Evolutionary conservation across 2,329 filamentous ascomycete genomes (phyloP).

Genomic region (Penicillium sp.): DNA sequence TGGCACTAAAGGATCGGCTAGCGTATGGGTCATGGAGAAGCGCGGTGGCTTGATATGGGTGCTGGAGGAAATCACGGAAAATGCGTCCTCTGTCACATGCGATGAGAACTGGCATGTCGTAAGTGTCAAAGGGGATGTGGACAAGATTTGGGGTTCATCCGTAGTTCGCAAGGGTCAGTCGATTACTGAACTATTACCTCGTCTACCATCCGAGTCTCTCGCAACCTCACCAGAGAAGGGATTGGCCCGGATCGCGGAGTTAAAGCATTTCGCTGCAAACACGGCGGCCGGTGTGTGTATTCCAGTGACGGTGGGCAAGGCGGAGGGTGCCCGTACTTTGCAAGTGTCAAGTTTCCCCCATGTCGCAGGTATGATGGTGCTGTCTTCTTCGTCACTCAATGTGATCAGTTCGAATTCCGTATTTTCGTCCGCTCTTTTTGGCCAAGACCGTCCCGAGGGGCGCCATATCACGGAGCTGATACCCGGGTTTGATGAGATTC

Average conservation of each 20-base stretch:
- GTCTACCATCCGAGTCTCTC: constrained; percentile 72
- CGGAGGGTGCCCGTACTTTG: constrained; percentile 68
- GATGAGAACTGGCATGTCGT: constrained; percentile 76
- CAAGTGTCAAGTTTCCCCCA: constrained; percentile 93
- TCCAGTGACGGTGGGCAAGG: constrained; percentile 76
- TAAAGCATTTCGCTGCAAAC: constrained; percentile 81
- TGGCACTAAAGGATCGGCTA: constrained; percentile 85
- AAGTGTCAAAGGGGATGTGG: constrained; percentile 71
- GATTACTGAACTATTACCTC: constrained; percentile 75
- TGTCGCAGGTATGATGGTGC: constrained; percentile 93
- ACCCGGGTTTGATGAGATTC: constrained; percentile 80
- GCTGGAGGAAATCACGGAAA: constrained; percentile 94
- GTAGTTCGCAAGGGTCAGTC: constrained; percentile 67
- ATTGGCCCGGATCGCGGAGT: constrained; percentile 69
- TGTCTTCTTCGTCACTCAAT: constrained; percentile 73
- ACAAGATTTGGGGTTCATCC: constrained; percentile 80
- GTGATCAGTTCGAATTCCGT: constrained; percentile 94
- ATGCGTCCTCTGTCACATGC: constrained; percentile 74
- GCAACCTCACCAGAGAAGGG: constrained; percentile 70
- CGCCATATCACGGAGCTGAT: constrained; percentile 77
- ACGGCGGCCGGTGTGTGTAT: constrained; percentile 77
- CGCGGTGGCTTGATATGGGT: constrained; percentile 94
- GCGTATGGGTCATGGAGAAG: constrained; percentile 98
- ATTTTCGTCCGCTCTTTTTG: constrained; percentile 90
- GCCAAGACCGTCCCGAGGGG: constrained; percentile 80